Evolutionary conservation across 257 asterid genomes (phyloP), one percentile per base, ranked within the genome.

Genomic region (Craterostigma plantagineum): DNA sequence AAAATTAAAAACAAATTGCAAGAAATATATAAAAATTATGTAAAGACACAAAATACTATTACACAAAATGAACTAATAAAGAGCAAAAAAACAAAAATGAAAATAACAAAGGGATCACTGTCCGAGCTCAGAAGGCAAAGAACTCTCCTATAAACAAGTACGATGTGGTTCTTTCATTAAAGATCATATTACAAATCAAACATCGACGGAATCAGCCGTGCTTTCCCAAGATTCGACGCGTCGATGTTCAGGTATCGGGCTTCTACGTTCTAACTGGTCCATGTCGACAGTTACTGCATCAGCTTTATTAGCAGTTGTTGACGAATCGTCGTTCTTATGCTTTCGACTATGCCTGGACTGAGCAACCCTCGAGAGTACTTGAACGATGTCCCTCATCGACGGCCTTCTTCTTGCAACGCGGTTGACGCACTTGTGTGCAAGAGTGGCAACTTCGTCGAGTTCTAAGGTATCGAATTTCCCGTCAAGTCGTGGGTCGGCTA

Each of bases 331-430:
- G n/a, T n/a, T n/a, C 35, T 48, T 71, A 55, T 65, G 65, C 57
- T 68, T 68, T 59, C 48, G 49, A 14, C 38, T 56, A 49, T 60
- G 70, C 49, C 79, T 65, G 38, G 54, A 36, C 64, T 76, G 73
- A 40, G 62, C 57, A 42, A 81, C 60, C 60, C 84, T 66, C 0
- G 94, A 71, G 16, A 86, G 77, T 38, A 71, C 76, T 62, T 78
- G 84, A 16, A 86, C 93, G 35, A 57, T 57, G 62, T 86, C 97
- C 50, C 94, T 76, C 94, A 81, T 81, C 48, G 79, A 63, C 27
- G 94, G 82, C 58, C 97, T 66, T 45, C 64, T 78, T 44, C 59
- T 78, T 8, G 97, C 67, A 5, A 50, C 34, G 38, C 71, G 73
- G 39, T 66, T 58, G 34, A 86, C 77, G 39, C 97, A 86, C 63